Evolutionary conservation across 2,329 filamentous ascomycete species (phyloP), one percentile per base, ranked within the genome.

Genomic region (Fusarium abutilonis): DNA sequence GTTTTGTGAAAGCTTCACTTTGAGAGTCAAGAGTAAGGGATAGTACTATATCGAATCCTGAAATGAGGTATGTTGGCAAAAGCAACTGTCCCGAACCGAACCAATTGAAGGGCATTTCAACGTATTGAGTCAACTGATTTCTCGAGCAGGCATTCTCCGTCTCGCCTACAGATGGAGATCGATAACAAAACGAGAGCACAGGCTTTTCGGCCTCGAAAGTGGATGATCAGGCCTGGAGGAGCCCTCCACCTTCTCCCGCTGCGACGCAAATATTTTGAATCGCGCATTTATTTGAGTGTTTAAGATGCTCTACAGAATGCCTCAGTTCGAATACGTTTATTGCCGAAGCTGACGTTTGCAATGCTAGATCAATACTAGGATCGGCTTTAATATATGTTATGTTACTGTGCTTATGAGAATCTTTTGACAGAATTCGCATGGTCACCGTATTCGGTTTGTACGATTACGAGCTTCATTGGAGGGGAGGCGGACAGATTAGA

Each of bases 401-500:
- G 19, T 32, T 15, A 38, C 19, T 38, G 9, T 21, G 15, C 9
- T 19, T 28, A 35, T 19, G 17, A 17, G 14, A 13, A 32, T 43
- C 40, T 39, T 35, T 36, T 42, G 41, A 43, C 36, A 29, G 4
- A 15, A 34, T 40, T 44, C 34, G 40, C 39, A 34, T 23, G 43
- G 26, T 60, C 43, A 44, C 43, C 60, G 60, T 63, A 63, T 63
- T 63, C 60, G 60, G 59, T 4, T 63, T 63, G 54, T 63, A 63
- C 60, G 60, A 63, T 63, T 64, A 64, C 60, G 60, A 63, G 35
- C 35, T 14, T 32, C 29, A 19, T 34, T 50, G 13, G 29, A 23
- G 42, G 39, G 36, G 38, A 29, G 2, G n/a, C 41, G 50, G 28
- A 23, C 34, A 34, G 19, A 26, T 8, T 50, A 50, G 15, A 11